Percentiles rank a stretch among this genome's conserved stretches.
Evolutionary conservation across 305 asterid species (phyloP).

Genomic region (Galium porrigens): DNA sequence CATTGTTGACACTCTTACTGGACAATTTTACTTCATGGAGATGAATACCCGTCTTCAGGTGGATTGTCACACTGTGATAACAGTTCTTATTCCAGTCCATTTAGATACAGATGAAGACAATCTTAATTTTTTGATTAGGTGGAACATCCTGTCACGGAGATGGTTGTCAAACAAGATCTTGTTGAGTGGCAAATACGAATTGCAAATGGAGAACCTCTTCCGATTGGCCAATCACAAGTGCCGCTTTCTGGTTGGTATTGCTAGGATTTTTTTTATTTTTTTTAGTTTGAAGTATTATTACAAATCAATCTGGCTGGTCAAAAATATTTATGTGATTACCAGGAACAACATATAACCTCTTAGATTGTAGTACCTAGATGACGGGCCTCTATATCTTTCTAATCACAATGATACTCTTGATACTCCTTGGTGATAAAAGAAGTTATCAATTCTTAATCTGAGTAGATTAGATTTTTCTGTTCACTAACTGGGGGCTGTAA

Average conservation of each 20-base stretch:
- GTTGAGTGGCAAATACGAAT: conserved; percentile 97
- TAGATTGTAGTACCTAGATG: neutral
- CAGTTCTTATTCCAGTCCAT: conserved; percentile 7
- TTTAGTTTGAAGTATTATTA: neutral
- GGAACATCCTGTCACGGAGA: conserved; percentile 98
- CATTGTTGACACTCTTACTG: conserved; percentile 75
- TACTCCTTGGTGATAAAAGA: neutral
- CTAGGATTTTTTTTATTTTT: neutral
- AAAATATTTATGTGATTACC: neutral
- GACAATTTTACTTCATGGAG: conserved; percentile 91
- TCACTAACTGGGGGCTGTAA: no score
- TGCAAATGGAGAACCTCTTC: conserved; percentile 93
- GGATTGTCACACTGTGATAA: conserved; percentile 18
- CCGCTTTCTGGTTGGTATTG: conserved; percentile 57
- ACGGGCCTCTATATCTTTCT: neutral
- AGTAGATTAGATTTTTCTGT: no score
- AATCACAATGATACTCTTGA: neutral
- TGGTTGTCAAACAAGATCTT: conserved; percentile 95
- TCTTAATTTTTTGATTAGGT: conserved; percentile 34
- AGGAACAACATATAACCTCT: neutral
- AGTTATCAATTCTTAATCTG: no score
- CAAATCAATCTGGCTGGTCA: neutral
- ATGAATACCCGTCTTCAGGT: conserved; percentile 99
- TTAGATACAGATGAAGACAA: neutral
- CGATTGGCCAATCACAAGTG: conserved; percentile 62